Base-by-base conservation (phyloP, 2,329 filamentous ascomycete genomes). In the Talaromyces albobiverticillius region DNA sequence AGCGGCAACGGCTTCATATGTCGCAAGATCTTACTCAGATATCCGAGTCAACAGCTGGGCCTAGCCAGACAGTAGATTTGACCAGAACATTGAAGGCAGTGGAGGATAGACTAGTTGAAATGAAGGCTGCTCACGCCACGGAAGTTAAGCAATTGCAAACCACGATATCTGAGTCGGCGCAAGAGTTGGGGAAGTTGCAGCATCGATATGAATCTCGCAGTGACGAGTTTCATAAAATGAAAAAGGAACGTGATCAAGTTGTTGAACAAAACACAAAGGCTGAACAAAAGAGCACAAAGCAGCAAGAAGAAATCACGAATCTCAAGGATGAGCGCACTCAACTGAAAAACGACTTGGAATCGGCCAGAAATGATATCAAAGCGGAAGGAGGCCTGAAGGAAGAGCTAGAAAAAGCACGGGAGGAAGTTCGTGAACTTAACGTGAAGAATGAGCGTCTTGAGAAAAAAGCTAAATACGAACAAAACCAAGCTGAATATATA, bases 401-500 rank as follows among this genome's bases (percentile, higher is more conserved):
- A 11, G 72, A 75, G 36, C 54, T 77, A 4, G 75, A 77, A 61
- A 59, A 57, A 9, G 69, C 71, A 2, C 68, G 67, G 18, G 73
- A 75, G 57, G 69, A 76, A 55, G 67, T 69, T 36, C 68, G 68
- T 2, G 63, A 66, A 8, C 58, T 77, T 1, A 65, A 58, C 11
- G 68, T 71, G 42, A 68, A 71, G 31, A 70, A 69, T 36, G 61
- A 62, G 9, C 61, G 60, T 18, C 61, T 76, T 14, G 65, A 71
- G 53, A 67, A 67, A 41, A 71, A 69, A 45, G 64, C 72, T 2
- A 70, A 76, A 10, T 75, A 71, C 48, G 73, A 71, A 46, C 67
- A 64, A 41, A 71, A 71, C 9, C 75, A 76, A 56, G 67, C 73
- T 7, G 75, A 77, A 45, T 77, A 77, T 56, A 75, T 70, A 5